These are phyloP conservation scores for Russula dissimulans DNA, from an alignment of 768 basidiomycete species.

Conservation along the genomic window DNA sequence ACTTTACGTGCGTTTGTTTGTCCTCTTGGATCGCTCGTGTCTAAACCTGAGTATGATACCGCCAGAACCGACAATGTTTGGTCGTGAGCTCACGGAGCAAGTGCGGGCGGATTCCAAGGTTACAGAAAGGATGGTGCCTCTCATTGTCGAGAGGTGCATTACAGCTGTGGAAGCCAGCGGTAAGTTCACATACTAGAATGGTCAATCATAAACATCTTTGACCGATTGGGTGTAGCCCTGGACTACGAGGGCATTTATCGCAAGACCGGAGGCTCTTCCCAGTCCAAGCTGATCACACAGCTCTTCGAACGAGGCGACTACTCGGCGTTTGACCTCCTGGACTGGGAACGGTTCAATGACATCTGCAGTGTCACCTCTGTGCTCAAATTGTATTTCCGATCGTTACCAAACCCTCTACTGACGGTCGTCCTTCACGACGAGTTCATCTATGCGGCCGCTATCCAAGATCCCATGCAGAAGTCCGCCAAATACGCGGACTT, in stretches of 20 bases:
- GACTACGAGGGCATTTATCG: slow-evolving; percentile 98
- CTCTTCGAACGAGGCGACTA: slow-evolving; percentile 93
- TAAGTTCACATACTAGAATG: slow-evolving; percentile 30
- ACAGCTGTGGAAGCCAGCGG: slow-evolving; percentile 83
- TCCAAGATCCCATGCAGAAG: slow-evolving; percentile 55
- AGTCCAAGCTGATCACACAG: slow-evolving; percentile 88
- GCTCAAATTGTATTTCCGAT: slow-evolving; percentile 91
- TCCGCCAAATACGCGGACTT: slow-evolving; percentile 53
- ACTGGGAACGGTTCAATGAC: slow-evolving; percentile 89
- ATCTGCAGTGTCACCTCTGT: slow-evolving; percentile 96
- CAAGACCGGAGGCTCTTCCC: slow-evolving; percentile 89
- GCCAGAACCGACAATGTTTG: slow-evolving; percentile 84
- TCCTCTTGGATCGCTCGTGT: background rate
- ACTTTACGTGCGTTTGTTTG: slow-evolving; percentile 4
- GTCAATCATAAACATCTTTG: background rate
- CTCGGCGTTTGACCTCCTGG: slow-evolving; percentile 75
- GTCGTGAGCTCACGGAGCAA: slow-evolving; percentile 80
- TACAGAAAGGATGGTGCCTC: slow-evolving; percentile 59
- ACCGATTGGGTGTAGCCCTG: slow-evolving; percentile 43
- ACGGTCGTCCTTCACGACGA: slow-evolving; percentile 88
- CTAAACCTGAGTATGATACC: slow-evolving; percentile 16
- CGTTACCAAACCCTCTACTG: slow-evolving; percentile 83
- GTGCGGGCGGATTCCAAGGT: slow-evolving; percentile 55
- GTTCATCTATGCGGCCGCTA: slow-evolving; percentile 69
- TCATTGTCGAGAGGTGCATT: slow-evolving; percentile 94